A percentile compares a stretch with the other conserved stretches of the same genome.
These are phyloP conservation scores for Coemansia sp. DNA, from an alignment of 192 early-diverging fungal genomes.

Conservation along the genomic window DNA sequence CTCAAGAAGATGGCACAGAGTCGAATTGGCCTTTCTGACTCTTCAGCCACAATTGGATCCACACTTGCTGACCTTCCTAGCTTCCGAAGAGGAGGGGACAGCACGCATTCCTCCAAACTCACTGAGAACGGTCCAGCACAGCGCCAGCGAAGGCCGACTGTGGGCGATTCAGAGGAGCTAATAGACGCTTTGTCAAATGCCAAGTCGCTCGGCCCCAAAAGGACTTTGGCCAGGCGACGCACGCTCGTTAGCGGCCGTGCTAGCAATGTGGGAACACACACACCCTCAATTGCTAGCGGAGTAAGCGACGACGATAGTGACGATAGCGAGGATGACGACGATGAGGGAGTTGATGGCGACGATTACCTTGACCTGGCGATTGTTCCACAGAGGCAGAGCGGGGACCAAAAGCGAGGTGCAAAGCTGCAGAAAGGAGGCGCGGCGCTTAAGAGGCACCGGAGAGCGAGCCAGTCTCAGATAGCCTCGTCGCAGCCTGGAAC, in stretches of 20 bases:
- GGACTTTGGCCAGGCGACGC: neutral
- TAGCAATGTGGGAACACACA: neutral
- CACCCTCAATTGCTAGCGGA: constrained; percentile 1
- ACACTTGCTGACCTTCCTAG: constrained; percentile 45
- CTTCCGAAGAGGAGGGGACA: constrained; percentile 33
- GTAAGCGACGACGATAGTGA: constrained; percentile 3
- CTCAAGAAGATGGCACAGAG: constrained; percentile 36
- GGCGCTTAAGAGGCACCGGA: constrained; percentile 10
- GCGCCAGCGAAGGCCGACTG: neutral
- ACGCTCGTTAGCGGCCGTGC: neutral
- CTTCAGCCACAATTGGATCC: constrained; percentile 20
- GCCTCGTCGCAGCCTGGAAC: constrained; percentile 29
- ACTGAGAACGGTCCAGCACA: neutral
- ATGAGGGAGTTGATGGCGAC: neutral
- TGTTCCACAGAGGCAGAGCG: constrained; percentile 6
- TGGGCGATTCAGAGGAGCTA: neutral
- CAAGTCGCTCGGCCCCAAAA: neutral
- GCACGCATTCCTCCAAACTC: neutral
- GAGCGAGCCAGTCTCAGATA: constrained; percentile 16
- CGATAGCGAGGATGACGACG: neutral
- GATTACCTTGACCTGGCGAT: constrained; percentile 6
- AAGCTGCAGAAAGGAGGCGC: neutral
- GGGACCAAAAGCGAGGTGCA: neutral
- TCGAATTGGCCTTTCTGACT: constrained; percentile 11
- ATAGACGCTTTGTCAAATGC: neutral